These are phyloP conservation scores for Aspergillus carbonarius DNA, from an alignment of 2,329 filamentous ascomycete species.

Conservation along the genomic window DNA sequence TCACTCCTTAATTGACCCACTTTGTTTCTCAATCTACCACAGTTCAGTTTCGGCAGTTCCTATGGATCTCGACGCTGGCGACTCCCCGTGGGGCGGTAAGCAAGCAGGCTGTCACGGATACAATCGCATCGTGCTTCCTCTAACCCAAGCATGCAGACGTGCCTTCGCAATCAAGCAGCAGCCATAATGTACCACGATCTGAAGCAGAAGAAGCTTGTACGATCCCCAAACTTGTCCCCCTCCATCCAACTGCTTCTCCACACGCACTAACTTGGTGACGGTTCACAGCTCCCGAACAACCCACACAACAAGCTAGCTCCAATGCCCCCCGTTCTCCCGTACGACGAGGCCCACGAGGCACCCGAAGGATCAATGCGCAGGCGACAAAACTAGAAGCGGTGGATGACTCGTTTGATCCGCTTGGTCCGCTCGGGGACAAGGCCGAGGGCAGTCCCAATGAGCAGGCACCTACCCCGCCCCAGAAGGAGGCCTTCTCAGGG, in stretches of 20 bases:
- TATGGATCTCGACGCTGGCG: slow-evolving; percentile 46
- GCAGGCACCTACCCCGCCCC: slow-evolving; percentile 58
- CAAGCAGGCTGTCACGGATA: slow-evolving; percentile 26
- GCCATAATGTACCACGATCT: slow-evolving; percentile 26
- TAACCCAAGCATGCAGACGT: slow-evolving; percentile 41
- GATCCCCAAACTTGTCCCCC: slow-evolving; percentile 4
- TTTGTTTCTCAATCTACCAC: not conserved
- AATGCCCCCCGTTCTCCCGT: slow-evolving; percentile 49
- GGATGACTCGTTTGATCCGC: slow-evolving; percentile 61
- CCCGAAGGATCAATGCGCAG: slow-evolving; percentile 59
- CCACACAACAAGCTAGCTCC: slow-evolving; percentile 38
- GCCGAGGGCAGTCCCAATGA: slow-evolving; percentile 43
- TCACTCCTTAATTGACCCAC: not conserved
- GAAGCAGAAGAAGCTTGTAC: slow-evolving; percentile 34
- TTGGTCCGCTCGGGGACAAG: slow-evolving; percentile 59
- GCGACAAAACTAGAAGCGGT: slow-evolving; percentile 63
- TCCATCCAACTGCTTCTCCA: not conserved
- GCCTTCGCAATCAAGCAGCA: slow-evolving; percentile 43
- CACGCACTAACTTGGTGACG: slow-evolving; percentile 12
- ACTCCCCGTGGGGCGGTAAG: slow-evolving; percentile 53
- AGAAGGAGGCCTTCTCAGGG: slow-evolving; percentile 54
- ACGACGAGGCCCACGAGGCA: slow-evolving; percentile 52
- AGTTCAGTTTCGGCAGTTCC: not conserved
- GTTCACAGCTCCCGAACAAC: slow-evolving; percentile 27
- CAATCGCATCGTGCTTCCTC: slow-evolving; percentile 22